Evolutionary conservation across 2,329 filamentous ascomycete genomes (phyloP).

Genomic region (Pseudocercospora musae): DNA sequence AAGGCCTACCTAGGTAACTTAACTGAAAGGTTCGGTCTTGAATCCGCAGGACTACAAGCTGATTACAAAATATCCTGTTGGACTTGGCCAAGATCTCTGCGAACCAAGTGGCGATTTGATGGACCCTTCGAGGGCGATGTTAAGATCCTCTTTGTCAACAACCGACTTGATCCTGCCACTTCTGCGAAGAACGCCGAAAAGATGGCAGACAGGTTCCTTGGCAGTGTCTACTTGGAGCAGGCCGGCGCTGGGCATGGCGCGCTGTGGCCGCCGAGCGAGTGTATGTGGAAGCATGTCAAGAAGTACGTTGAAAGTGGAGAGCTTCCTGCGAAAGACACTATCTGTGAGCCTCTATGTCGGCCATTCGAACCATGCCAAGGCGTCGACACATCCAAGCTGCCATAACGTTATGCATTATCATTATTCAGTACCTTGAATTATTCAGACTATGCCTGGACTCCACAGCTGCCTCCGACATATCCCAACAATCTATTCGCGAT

Average conservation of each 20-base stretch:
- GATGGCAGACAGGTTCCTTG: constrained; percentile 36
- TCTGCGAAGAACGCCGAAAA: constrained; percentile 32
- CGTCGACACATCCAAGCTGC: constrained; percentile 4
- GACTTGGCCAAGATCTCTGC: constrained; percentile 21
- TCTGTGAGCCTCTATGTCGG: constrained; percentile 25
- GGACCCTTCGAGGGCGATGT: constrained; percentile 19
- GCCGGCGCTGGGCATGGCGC: constrained; percentile 34
- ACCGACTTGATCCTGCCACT: constrained; percentile 35
- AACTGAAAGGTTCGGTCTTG: constrained; percentile 18
- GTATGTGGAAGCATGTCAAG: constrained; percentile 30
- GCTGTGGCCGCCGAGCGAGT: constrained; percentile 25
- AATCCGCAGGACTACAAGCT: constrained; percentile 17
- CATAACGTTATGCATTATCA: neutral
- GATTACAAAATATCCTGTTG: constrained; percentile 25
- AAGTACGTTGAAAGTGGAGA: constrained; percentile 35
- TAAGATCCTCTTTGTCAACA: constrained; percentile 23
- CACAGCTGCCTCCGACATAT: constrained; percentile 2
- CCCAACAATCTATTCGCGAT: constrained; percentile 17
- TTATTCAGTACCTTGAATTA: neutral
- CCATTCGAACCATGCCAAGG: constrained; percentile 15
- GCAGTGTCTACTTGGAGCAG: constrained; percentile 33
- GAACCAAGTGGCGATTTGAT: constrained; percentile 23
- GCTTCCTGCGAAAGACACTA: constrained; percentile 28
- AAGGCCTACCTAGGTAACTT: constrained; percentile 15
- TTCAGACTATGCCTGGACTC: neutral